Percentiles rank a stretch among this genome's conserved stretches.
Conservation (phyloP, 768 basidiomycete genomes). For the Mycena kentingensis region DNA sequence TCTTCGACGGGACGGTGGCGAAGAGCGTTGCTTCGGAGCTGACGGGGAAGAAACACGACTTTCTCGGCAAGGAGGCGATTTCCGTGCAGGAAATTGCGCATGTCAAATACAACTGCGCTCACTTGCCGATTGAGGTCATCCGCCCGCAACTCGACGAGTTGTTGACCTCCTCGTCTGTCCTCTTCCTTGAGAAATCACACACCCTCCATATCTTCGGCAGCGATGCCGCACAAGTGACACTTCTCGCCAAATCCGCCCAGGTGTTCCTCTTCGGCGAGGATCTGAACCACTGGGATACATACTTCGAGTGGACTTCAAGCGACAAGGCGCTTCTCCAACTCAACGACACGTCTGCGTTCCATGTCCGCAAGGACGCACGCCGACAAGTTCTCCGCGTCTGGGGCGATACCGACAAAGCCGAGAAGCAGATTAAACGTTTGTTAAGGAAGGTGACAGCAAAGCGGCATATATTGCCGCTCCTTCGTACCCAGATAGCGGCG, state of each 20-base stretch:
- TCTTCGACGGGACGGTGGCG: neutral
- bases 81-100: slow-evolving; percentile 1
- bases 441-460: slow-evolving; percentile 10
- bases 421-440: slow-evolving; percentile 13
- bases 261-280: slow-evolving; percentile 13
- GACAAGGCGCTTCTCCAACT: slow-evolving; percentile 12
- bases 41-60: slow-evolving; percentile 9
- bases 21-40: neutral
- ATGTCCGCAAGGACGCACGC: slow-evolving; percentile 11
- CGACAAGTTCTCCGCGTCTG: slow-evolving; percentile 14
- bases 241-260: slow-evolving; percentile 4
- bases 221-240: neutral
- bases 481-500: neutral
- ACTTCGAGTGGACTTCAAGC: slow-evolving; percentile 9
- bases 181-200: slow-evolving; percentile 4
- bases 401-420: slow-evolving; percentile 10
- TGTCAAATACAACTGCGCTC: slow-evolving; percentile 11
- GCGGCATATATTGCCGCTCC: slow-evolving; percentile 6
- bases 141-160: slow-evolving; percentile 5
- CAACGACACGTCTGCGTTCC: slow-evolving; percentile 8
- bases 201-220: slow-evolving; percentile 15
- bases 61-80: slow-evolving; percentile 13
- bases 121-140: slow-evolving; percentile 7
- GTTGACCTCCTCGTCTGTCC: neutral
- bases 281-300: slow-evolving; percentile 13